A percentile compares a stretch with the other conserved stretches of the same genome.
phyloP scores from a whole-genome alignment of 179 eudicot genomes.

The Drosera spatulata region DNA sequence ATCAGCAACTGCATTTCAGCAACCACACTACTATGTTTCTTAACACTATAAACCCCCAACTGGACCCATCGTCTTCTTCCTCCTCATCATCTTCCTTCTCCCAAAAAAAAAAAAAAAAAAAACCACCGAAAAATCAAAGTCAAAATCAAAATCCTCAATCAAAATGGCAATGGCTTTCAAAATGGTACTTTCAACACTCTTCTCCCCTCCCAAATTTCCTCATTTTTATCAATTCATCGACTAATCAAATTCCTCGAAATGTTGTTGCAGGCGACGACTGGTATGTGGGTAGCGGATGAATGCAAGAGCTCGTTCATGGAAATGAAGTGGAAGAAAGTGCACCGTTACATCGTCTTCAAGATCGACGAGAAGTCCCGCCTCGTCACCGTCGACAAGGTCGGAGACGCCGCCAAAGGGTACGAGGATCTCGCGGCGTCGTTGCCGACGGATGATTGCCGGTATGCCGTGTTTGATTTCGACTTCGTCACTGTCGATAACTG shows the following conservation, averaged over 20 bases:
- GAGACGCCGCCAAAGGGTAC: constrained; percentile 56
- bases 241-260: not conserved
- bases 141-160: too few species aligned
- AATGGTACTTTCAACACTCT: constrained; percentile 36
- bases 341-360: constrained; percentile 77
- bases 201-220: not conserved
- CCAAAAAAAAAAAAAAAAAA: too few species aligned
- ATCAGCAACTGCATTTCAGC: too few species aligned
- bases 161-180: constrained; percentile 90
- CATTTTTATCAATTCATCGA: not conserved
- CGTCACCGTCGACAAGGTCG: constrained; percentile 75
- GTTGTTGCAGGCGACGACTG: constrained; percentile 49
- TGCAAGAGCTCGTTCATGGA: constrained; percentile 86
- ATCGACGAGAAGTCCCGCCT: constrained; percentile 58
- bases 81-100: too few species aligned
- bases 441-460: constrained; percentile 28
- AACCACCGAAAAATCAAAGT: too few species aligned
- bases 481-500: constrained; percentile 80
- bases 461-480: constrained; percentile 58
- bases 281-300: constrained; percentile 74
- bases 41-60: too few species aligned
- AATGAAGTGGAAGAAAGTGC: constrained; percentile 91
- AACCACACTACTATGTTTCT: too few species aligned
- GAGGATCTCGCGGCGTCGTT: constrained; percentile 65
- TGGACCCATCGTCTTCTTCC: too few species aligned